phyloP scores from a whole-genome alignment of 495 filamentous ascomycete genomes.

The Podospora comata region DNA sequence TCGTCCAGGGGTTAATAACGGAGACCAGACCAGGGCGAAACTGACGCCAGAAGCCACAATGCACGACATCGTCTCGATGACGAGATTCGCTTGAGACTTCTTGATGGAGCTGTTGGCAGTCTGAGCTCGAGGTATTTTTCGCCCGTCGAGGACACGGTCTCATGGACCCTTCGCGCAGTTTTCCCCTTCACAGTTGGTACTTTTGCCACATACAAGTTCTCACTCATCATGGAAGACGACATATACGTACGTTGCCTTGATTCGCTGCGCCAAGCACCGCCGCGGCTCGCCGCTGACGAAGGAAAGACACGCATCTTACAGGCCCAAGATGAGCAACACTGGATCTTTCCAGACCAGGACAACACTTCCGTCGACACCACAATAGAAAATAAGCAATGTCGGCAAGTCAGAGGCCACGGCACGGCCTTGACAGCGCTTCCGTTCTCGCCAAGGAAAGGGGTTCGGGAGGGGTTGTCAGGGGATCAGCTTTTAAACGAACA shows the following conservation, averaged over 20 bases:
- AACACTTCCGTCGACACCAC: neutral
- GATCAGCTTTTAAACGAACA: neutral
- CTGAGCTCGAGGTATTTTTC: neutral
- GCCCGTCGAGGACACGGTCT: neutral
- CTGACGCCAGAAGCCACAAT: constrained; percentile 7
- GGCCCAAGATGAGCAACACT: neutral
- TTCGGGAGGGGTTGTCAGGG: neutral
- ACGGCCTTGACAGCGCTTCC: neutral
- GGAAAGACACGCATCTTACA: neutral
- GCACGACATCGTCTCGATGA: constrained; percentile 8
- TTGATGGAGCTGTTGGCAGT: neutral
- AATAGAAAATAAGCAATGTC: neutral
- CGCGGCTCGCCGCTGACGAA: constrained; percentile 6
- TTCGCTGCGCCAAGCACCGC: constrained; percentile 3
- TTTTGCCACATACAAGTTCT: neutral
- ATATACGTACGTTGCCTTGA: neutral
- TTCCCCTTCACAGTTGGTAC: neutral
- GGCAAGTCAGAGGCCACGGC: neutral
- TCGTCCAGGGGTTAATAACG: neutral
- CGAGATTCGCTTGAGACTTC: neutral
- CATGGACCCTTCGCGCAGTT: neutral
- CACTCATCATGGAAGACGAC: neutral
- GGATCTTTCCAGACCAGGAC: neutral
- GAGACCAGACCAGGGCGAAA: neutral
- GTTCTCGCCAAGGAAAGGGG: neutral